phyloP scores from a whole-genome alignment of 2,329 filamentous ascomycete genomes.

The Nigrograna mackinnonii region DNA sequence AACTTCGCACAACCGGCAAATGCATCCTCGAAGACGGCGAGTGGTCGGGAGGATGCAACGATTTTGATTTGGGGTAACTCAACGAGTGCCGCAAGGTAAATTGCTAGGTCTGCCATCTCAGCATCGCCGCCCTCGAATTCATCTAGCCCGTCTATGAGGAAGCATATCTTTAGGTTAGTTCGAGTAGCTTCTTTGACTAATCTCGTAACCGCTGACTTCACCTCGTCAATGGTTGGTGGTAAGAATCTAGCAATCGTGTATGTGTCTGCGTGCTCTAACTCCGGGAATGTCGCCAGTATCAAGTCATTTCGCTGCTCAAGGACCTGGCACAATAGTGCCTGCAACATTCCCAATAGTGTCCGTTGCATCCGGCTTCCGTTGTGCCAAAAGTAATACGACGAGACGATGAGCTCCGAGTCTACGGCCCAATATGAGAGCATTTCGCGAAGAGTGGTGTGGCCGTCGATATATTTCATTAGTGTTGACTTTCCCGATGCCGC shows the following conservation, averaged over 20 bases:
- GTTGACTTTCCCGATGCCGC: constrained; percentile 1
- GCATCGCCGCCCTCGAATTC: background rate
- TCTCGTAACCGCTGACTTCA: background rate
- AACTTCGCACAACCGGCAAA: background rate
- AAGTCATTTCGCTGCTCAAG: background rate
- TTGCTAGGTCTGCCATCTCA: background rate
- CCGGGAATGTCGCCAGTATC: background rate
- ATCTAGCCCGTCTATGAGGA: background rate
- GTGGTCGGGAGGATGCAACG: background rate
- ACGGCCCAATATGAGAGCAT: background rate
- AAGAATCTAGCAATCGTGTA: background rate
- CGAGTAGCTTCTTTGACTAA: background rate
- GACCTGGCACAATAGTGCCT: background rate
- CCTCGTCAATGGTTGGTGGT: background rate
- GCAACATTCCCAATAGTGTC: background rate
- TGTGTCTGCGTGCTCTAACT: background rate
- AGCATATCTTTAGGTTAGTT: background rate
- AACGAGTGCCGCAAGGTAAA: background rate
- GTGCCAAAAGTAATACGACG: constrained; percentile 1
- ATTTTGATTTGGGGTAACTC: background rate
- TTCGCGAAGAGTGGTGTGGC: background rate
- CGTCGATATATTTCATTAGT: constrained; percentile 1
- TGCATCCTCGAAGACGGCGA: background rate
- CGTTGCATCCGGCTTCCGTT: background rate
- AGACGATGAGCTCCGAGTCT: background rate